Conservation (phyloP, 768 basidiomycete genomes). For the Mycena haematopus region DNA sequence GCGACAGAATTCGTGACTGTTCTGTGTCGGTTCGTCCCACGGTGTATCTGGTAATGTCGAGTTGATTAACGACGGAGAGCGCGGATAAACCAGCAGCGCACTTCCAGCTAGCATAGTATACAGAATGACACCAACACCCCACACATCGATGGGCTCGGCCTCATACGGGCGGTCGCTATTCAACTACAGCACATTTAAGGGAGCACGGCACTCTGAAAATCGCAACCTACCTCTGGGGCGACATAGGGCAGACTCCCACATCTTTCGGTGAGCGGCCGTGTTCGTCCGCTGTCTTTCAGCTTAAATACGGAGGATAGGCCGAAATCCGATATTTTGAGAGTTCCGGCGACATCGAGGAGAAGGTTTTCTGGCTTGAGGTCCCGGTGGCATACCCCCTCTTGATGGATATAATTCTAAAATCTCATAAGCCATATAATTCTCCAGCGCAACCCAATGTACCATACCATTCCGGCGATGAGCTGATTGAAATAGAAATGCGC, state of each 20-base stretch:
- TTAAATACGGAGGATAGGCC: constrained; percentile 91
- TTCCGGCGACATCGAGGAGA: constrained; percentile 81
- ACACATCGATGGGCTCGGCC: constrained; percentile 94
- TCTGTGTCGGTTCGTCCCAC: constrained; percentile 90
- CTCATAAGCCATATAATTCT: neutral
- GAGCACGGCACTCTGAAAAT: neutral
- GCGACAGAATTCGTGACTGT: constrained; percentile 80
- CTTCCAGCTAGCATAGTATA: constrained; percentile 92
- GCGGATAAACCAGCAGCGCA: constrained; percentile 44
- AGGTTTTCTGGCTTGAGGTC: constrained; percentile 98
- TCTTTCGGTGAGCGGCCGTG: constrained; percentile 74
- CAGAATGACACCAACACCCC: constrained; percentile 95
- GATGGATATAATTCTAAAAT: constrained; percentile 79
- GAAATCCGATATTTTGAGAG: constrained; percentile 94
- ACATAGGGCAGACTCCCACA: constrained; percentile 96
- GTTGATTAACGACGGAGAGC: neutral
- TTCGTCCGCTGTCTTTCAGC: constrained; percentile 81
- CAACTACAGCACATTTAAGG: constrained; percentile 51
- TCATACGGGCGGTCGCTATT: constrained; percentile 71
- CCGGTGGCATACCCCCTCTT: constrained; percentile 91
- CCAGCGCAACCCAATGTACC: constrained; percentile 31
- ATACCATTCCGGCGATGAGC: constrained; percentile 74
- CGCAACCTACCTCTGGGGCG: constrained; percentile 79
- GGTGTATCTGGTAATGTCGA: constrained; percentile 86
- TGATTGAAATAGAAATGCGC: constrained; percentile 93